These are phyloP conservation scores for Delonix regia DNA, from an alignment of 306 rosid species.

Conservation along the genomic window DNA sequence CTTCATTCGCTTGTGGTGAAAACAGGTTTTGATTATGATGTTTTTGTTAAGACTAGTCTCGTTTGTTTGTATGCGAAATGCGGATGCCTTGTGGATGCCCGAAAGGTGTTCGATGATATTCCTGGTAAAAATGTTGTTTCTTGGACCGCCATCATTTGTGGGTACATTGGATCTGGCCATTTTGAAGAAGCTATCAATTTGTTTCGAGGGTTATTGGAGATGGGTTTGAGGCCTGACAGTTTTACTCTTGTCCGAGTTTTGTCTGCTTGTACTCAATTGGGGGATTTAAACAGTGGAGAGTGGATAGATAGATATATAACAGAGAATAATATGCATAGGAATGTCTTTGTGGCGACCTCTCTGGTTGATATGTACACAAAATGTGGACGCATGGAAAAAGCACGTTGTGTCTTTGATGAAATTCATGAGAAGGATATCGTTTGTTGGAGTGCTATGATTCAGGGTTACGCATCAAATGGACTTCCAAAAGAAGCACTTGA, in stretches of 20 bases:
- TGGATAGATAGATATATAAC: slow-evolving; percentile 62
- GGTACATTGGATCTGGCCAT: slow-evolving; percentile 46
- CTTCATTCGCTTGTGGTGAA: slow-evolving; percentile 61
- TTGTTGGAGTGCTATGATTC: slow-evolving; percentile 77
- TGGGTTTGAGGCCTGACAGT: slow-evolving; percentile 70
- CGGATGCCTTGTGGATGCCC: slow-evolving; percentile 49
- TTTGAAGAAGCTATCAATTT: slow-evolving; percentile 54
- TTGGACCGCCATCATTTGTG: slow-evolving; percentile 71
- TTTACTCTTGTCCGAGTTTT: slow-evolving; percentile 58
- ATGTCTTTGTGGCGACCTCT: slow-evolving; percentile 66
- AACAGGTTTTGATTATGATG: slow-evolving; percentile 61
- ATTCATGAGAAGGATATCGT: slow-evolving; percentile 68
- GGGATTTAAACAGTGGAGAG: slow-evolving; percentile 60
- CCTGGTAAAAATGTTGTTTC: slow-evolving; percentile 63
- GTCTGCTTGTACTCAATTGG: slow-evolving; percentile 55
- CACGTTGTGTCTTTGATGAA: slow-evolving; percentile 49
- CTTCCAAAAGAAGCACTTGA: slow-evolving; percentile 59
- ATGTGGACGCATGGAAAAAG: slow-evolving; percentile 68
- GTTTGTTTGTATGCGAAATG: slow-evolving; percentile 54
- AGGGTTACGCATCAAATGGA: slow-evolving; percentile 68
- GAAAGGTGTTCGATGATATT: slow-evolving; percentile 63
- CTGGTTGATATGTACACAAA: slow-evolving; percentile 68
- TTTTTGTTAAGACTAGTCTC: slow-evolving; percentile 62
- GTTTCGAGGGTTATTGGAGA: slow-evolving; percentile 56
- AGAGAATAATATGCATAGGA: slow-evolving; percentile 47